Conservation (phyloP, 768 basidiomycete species). For the Rhodotorula taiwanensis region DNA sequence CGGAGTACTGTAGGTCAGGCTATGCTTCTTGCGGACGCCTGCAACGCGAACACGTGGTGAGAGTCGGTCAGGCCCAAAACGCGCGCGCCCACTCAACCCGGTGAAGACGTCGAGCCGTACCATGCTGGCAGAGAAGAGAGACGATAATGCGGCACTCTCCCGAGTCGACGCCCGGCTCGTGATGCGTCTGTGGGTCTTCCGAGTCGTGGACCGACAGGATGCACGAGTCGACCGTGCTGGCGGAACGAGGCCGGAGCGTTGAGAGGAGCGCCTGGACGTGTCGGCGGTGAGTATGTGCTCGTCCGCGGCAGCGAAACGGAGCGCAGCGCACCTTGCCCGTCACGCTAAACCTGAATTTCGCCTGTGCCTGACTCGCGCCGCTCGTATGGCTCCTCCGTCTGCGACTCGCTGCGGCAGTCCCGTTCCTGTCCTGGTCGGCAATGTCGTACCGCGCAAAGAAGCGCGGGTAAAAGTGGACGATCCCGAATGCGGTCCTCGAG, state of each 20-base stretch:
- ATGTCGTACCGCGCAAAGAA: slow-evolving; percentile 24
- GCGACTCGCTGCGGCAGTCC: neutral
- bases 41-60: neutral
- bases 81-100: neutral
- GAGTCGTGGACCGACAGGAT: slow-evolving; percentile 1
- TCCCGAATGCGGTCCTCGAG: slow-evolving; percentile 27
- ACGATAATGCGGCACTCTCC: slow-evolving; percentile 28
- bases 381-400: neutral
- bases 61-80: neutral
- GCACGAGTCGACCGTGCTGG: slow-evolving; percentile 21
- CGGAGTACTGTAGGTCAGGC: slow-evolving; percentile 27
- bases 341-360: slow-evolving; percentile 19
- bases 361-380: neutral
- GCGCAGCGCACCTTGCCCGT: slow-evolving; percentile 5
- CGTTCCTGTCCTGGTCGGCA: neutral
- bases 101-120: too few relatives aligned
- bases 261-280: slow-evolving; percentile 14
- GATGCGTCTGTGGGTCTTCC: neutral
- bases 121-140: slow-evolving; percentile 26
- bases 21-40: slow-evolving; percentile 35
- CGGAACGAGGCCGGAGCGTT: slow-evolving; percentile 18
- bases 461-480: slow-evolving; percentile 19
- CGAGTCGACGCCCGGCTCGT: slow-evolving; percentile 1
- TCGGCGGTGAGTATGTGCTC: neutral
- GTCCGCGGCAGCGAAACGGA: too few relatives aligned